Conservation (phyloP, 1,284 basidiomycete species). For the Tilletia walkeri region DNA sequence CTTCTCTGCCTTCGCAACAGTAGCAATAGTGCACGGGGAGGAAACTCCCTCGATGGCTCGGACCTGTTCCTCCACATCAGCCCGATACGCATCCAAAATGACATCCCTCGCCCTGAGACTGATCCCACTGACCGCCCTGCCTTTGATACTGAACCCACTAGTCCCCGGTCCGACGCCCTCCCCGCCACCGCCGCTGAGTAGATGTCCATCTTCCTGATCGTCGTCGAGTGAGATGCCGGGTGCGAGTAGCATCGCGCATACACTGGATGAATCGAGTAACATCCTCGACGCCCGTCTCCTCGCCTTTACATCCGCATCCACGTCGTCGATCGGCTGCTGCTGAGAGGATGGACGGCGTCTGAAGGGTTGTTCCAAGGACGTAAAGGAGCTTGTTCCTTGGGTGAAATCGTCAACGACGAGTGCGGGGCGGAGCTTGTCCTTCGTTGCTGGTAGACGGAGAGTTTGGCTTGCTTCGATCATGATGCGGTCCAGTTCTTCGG, state of each 20-base stretch:
- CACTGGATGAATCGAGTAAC: not conserved
- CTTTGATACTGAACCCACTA: too few species aligned
- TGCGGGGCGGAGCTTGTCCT: not conserved
- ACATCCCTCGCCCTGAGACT: not conserved
- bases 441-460: not conserved
- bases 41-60: not conserved
- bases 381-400: not conserved
- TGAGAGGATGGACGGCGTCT: not conserved
- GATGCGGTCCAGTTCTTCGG: slow-evolving; percentile 12
- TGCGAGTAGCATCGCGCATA: slow-evolving; percentile 10
- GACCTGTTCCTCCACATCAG: not conserved
- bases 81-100: slow-evolving; percentile 7
- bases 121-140: too few species aligned
- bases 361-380: not conserved
- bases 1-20: not conserved
- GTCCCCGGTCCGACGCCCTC: not conserved
- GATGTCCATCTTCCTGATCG: not conserved
- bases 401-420: not conserved
- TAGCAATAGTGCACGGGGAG: not conserved
- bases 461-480: not conserved
- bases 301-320: not conserved
- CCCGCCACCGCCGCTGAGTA: not conserved
- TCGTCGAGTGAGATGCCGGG: not conserved
- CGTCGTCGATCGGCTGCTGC: not conserved
- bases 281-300: not conserved